phyloP scores from a whole-genome alignment of 345 rosid species.

The Gossypium herbaceum region DNA sequence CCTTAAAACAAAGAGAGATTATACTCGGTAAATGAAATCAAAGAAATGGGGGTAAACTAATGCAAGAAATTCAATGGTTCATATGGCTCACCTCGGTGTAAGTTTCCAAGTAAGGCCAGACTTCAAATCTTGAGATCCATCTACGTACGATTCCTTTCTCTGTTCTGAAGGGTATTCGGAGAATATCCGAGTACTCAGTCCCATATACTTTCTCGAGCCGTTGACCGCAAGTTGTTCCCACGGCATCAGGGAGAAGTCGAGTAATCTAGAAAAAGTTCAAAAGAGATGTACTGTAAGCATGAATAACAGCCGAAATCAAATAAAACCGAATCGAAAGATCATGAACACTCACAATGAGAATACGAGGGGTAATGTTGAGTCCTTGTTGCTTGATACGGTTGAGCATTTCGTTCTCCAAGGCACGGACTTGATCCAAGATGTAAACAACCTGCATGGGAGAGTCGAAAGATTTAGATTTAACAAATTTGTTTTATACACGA shows the following conservation, averaged over 20 bases:
- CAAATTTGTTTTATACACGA: too few relatives aligned
- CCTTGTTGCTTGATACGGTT: slow-evolving; percentile 87
- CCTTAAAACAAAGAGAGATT: slow-evolving; percentile 34
- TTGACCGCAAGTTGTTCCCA: slow-evolving; percentile 88
- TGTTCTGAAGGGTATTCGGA: slow-evolving; percentile 78
- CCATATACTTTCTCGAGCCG: slow-evolving; percentile 82
- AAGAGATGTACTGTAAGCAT: slow-evolving; percentile 12
- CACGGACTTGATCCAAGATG: slow-evolving; percentile 97
- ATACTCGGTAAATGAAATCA: neutral
- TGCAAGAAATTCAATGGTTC: neutral
- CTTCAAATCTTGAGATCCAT: slow-evolving; percentile 97
- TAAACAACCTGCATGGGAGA: slow-evolving; percentile 60
- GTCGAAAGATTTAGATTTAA: neutral
- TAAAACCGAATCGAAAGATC: neutral
- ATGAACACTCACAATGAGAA: slow-evolving; percentile 62
- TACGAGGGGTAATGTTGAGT: slow-evolving; percentile 74
- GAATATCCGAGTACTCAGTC: slow-evolving; percentile 70
- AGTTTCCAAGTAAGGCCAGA: slow-evolving; percentile 92
- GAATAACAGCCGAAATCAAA: neutral
- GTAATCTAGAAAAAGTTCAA: slow-evolving; percentile 48
- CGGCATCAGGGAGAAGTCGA: slow-evolving; percentile 88
- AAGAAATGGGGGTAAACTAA: neutral
- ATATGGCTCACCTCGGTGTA: slow-evolving; percentile 61
- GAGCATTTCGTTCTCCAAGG: slow-evolving; percentile 86
- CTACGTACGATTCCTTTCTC: slow-evolving; percentile 73